Base-by-base conservation (phyloP, 805 yeast species). In the Cyberlindnera sargentensis region DNA sequence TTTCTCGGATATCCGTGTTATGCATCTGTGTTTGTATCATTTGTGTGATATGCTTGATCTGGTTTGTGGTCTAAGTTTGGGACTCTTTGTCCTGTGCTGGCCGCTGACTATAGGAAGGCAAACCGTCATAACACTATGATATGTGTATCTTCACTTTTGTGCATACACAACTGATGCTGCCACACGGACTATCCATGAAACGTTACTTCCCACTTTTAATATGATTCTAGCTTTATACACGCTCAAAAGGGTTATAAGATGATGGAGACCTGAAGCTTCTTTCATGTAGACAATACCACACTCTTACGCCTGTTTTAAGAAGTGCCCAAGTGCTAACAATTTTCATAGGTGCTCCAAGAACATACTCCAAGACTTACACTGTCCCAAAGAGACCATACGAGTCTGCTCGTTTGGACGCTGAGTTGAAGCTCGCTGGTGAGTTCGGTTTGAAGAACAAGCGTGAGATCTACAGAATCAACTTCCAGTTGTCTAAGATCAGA, bases 381-480 rank as follows among this genome's bases (percentile, higher is more conserved):
- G 96, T 91, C 71, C 99, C 99, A 80, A 89, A 87, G 84, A 88
- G 95, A 75, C 97, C 98, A 59, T 93, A 85, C 82, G 99, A 93
- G 80, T 86, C 95, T 62, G 95, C 97, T 73, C 96, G 99, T 84
- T 83, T 93, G 74, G 99, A 93, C 67, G 88, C 96, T 71, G 99
- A 93, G 79, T 86, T 93, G 74, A 91, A 93, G 79, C 86, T 93
- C 70, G 97, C 95, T 69, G 99, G 99, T 82, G 98, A 93, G 77
- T 90, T 76, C 85, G 99, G 99, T 83, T 84, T 93, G 72, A 91
- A 89, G 81, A 93, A 93, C 96, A 93, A 93, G 91, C 87, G 95
- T 73, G 99, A 93, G 79, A 88, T 93, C 74, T 93, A 93, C 95
- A 89, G 99, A 85, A 90, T 93, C 72, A 95, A 95, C 73, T 87